Percentiles rank a stretch among this genome's conserved stretches.
phyloP scores from a whole-genome alignment of 169 alveolate species.

The Cryptosporidium bovis region DNA sequence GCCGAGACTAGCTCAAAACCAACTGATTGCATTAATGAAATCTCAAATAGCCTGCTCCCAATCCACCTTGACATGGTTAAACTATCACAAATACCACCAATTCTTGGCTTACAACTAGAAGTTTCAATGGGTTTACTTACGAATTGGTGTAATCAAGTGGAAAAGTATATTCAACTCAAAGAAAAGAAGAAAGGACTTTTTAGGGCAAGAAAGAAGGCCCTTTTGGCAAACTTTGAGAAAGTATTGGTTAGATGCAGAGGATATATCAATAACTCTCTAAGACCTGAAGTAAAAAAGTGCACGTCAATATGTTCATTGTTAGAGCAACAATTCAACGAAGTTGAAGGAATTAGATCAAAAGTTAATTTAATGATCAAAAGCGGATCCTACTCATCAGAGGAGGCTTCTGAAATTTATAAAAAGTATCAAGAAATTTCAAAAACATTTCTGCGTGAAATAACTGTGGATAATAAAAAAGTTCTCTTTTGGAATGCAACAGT shows the following conservation, averaged over 20 bases:
- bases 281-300: conserved; percentile 66
- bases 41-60: conserved; percentile 20
- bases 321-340: conserved; percentile 57
- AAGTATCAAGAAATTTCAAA: conserved; percentile 49
- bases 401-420: background rate
- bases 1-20: background rate
- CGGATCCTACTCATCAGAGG: conserved; percentile 33
- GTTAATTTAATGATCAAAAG: conserved; percentile 23
- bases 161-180: conserved; percentile 48
- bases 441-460: conserved; percentile 53
- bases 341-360: conserved; percentile 38
- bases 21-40: conserved; percentile 3
- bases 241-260: conserved; percentile 41
- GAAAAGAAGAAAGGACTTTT: conserved; percentile 46
- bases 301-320: conserved; percentile 40
- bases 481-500: conserved; percentile 70
- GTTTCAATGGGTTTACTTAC: conserved; percentile 73
- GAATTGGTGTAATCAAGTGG: conserved; percentile 72
- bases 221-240: conserved; percentile 33
- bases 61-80: conserved; percentile 49
- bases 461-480: conserved; percentile 16
- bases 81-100: conserved; percentile 66
- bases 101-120: conserved; percentile 54
- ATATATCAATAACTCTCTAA: conserved; percentile 43
- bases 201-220: conserved; percentile 34